A percentile compares a stretch with the other conserved stretches of the same genome.
These are phyloP conservation scores for Ophiobolus disseminans DNA, from an alignment of 2,329 filamentous ascomycete genomes.

Conservation along the genomic window DNA sequence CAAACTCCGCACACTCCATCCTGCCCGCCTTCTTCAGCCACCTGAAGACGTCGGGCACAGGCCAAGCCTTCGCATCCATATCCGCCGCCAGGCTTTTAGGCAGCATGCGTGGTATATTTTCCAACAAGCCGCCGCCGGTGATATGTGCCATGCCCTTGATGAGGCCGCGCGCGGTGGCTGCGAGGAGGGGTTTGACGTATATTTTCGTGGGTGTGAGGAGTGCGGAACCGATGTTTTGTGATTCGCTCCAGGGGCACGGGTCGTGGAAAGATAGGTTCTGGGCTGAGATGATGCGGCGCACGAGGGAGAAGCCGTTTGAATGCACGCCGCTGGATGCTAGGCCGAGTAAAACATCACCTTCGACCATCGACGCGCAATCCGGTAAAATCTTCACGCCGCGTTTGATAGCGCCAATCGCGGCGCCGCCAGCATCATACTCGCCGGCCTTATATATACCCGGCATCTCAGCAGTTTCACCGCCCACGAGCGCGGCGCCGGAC, in stretches of 20 bases:
- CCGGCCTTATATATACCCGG: slow-evolving; percentile 88
- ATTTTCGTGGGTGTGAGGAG: slow-evolving; percentile 91
- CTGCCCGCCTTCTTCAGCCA: slow-evolving; percentile 83
- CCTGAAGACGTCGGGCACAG: slow-evolving; percentile 77
- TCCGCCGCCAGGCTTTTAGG: slow-evolving; percentile 78
- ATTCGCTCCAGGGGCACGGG: slow-evolving; percentile 75
- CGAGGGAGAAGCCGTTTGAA: slow-evolving; percentile 97
- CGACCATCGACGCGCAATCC: slow-evolving; percentile 74
- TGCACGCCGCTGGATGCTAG: slow-evolving; percentile 87
- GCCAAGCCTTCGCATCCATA: slow-evolving; percentile 79
- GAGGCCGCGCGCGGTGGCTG: slow-evolving; percentile 65
- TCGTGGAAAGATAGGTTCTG: slow-evolving; percentile 75
- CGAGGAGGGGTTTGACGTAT: slow-evolving; percentile 84
- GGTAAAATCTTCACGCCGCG: slow-evolving; percentile 73
- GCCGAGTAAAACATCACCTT: slow-evolving; percentile 85
- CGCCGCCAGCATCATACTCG: slow-evolving; percentile 92
- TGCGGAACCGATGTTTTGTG: slow-evolving; percentile 71
- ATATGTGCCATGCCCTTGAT: slow-evolving; percentile 97
- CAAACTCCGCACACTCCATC: slow-evolving; percentile 80
- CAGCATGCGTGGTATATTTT: slow-evolving; percentile 95
- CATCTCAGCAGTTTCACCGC: slow-evolving; percentile 98
- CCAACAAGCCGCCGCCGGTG: slow-evolving; percentile 88
- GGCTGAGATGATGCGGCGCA: slow-evolving; percentile 83
- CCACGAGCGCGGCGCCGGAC: slow-evolving; percentile 88
- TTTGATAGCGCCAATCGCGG: slow-evolving; percentile 83